Percentiles rank a stretch among this genome's conserved stretches.
These are phyloP conservation scores for Pseudognaphalium luteoalbum DNA, from an alignment of 129 eudicot genomes.

Conservation along the genomic window DNA sequence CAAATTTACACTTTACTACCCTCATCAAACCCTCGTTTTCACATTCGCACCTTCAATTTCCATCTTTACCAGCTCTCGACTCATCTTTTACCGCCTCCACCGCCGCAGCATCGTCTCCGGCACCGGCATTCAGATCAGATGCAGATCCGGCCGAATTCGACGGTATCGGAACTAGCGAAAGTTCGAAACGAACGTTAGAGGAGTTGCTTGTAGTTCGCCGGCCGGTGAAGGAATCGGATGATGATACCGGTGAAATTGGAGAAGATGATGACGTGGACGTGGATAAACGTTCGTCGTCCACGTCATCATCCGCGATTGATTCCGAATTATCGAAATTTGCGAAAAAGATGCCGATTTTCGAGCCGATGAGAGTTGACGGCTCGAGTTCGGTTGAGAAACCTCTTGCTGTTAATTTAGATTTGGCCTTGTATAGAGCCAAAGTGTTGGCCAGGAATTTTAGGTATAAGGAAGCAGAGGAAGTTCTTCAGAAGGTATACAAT, in stretches of 20 bases:
- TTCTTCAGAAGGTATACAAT: conserved; percentile 62
- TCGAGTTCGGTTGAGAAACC: conserved; percentile 49
- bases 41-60: conserved; percentile 31
- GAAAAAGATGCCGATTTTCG: conserved; percentile 80
- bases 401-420: conserved; percentile 74
- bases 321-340: conserved; percentile 63
- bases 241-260: conserved; percentile 37
- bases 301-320: conserved; percentile 48
- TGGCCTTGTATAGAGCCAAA: conserved; percentile 84
- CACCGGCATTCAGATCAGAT: conserved; percentile 16
- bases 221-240: conserved; percentile 57
- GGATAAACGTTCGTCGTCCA: conserved; percentile 24
- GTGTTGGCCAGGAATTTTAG: conserved; percentile 57
- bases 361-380: conserved; percentile 66
- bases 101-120: conserved; percentile 39
- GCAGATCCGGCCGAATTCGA: conserved; percentile 16
- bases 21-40: conserved; percentile 37
- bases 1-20: conserved; percentile 36
- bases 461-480: conserved; percentile 68
- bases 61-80: conserved; percentile 43
- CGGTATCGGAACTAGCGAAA: conserved; percentile 34
- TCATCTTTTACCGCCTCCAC: conserved; percentile 42
- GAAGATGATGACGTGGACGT: conserved; percentile 24
- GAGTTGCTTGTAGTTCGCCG: conserved; percentile 71
- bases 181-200: conserved; percentile 52